A percentile compares a stretch with the other conserved stretches of the same genome.
phyloP scores from a whole-genome alignment of 1,284 basidiomycete species.

The Rhodotorula glutinis region DNA sequence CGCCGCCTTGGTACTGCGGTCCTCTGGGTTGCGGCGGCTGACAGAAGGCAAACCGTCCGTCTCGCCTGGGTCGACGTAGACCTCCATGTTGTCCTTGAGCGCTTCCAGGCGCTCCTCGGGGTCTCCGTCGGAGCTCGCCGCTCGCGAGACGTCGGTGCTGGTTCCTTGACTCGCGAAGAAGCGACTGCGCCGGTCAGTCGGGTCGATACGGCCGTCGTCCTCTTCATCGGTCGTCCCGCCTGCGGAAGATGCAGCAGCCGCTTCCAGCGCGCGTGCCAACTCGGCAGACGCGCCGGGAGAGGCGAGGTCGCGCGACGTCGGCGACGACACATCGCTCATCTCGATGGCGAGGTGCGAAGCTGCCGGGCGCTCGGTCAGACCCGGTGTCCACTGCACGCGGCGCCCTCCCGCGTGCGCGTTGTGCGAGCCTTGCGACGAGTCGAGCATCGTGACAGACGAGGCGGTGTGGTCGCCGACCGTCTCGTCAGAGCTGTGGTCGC shows the following conservation, averaged over 20 bases:
- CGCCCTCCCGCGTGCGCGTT: not conserved
- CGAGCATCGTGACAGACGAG: conserved; percentile 24
- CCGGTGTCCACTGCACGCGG: conserved; percentile 32
- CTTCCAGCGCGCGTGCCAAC: conserved; percentile 33
- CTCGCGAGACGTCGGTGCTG: conserved; percentile 18
- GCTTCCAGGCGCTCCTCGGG: conserved; percentile 36
- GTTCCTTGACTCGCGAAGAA: not conserved
- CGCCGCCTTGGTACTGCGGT: conserved; percentile 43
- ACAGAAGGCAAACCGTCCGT: conserved; percentile 51
- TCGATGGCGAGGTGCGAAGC: conserved; percentile 29
- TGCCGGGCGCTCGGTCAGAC: not conserved
- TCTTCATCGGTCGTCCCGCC: conserved; percentile 8
- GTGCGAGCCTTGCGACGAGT: conserved; percentile 12
- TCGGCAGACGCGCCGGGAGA: conserved; percentile 32
- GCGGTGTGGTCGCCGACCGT: conserved; percentile 9
- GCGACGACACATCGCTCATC: conserved; percentile 21
- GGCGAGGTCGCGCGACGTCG: conserved; percentile 20
- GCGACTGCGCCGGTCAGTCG: not conserved
- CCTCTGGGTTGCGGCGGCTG: conserved; percentile 34
- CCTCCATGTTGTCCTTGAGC: conserved; percentile 44
- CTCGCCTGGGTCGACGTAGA: conserved; percentile 51
- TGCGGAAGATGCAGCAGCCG: conserved; percentile 1
- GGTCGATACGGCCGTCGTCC: conserved; percentile 3
- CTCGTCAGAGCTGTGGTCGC: conserved; percentile 8
- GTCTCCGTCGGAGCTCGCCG: conserved; percentile 36